phyloP scores from a whole-genome alignment of 257 asterid species.

The Lycium barbarum region DNA sequence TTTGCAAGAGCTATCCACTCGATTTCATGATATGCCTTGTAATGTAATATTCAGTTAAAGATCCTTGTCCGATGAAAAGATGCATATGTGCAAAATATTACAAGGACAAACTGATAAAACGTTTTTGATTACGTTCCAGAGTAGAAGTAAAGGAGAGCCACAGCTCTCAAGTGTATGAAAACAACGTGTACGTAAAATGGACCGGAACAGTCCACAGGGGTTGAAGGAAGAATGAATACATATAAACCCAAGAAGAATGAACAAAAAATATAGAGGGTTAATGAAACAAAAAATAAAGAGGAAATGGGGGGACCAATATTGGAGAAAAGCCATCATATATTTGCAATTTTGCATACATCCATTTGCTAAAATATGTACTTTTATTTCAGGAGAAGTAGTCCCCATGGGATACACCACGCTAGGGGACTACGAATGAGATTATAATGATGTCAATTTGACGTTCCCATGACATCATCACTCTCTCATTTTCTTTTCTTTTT shows the following conservation, averaged over 20 bases:
- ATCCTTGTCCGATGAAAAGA: not conserved
- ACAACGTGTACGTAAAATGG: slow-evolving; percentile 23
- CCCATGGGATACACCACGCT: slow-evolving; percentile 32
- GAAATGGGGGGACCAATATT: slow-evolving; percentile 28
- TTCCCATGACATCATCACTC: slow-evolving; percentile 59
- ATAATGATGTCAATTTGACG: slow-evolving; percentile 74
- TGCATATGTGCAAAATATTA: not conserved
- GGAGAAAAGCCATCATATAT: slow-evolving; percentile 29
- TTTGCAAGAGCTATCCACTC: no score
- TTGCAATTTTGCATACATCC: slow-evolving; percentile 27
- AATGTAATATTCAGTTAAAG: slow-evolving; percentile 2
- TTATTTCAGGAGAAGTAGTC: slow-evolving; percentile 22
- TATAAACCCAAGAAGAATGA: slow-evolving; percentile 52
- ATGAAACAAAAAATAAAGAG: slow-evolving; percentile 31
- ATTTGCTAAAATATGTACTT: slow-evolving; percentile 26
- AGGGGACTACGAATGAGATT: slow-evolving; percentile 45
- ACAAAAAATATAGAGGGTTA: slow-evolving; percentile 35
- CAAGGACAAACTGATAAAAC: slow-evolving; percentile 25
- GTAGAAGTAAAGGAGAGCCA: slow-evolving; percentile 34
- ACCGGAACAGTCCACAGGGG: no score
- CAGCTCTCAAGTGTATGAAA: slow-evolving; percentile 23
- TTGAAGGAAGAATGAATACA: slow-evolving; percentile 11
- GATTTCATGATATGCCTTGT: no score
- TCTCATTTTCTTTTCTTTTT: not conserved
- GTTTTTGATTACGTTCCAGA: slow-evolving; percentile 32